Evolutionary conservation across 768 basidiomycete genomes (phyloP).

Genomic region (Sporobolomyces roseus): DNA sequence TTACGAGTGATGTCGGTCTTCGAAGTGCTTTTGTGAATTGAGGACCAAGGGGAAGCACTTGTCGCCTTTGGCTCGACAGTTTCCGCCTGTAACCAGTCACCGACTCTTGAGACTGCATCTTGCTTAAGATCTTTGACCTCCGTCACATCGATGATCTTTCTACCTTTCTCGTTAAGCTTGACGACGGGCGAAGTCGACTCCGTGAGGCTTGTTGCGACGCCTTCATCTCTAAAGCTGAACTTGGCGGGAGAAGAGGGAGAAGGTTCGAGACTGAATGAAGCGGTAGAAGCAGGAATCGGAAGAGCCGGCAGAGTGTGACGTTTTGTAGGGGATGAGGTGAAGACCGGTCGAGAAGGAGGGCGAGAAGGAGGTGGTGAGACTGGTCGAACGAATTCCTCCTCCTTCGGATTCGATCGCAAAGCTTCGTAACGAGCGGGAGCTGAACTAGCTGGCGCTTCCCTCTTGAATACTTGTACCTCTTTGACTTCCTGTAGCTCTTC

Average conservation of each 20-base stretch:
- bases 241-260: background rate
- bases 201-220: background rate
- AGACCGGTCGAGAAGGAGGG: background rate
- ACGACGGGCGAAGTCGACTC: too few species aligned
- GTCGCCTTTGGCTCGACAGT: too few species aligned
- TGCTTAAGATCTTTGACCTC: slow-evolving; percentile 31
- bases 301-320: background rate
- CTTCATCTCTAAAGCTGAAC: background rate
- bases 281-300: background rate
- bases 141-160: slow-evolving; percentile 31
- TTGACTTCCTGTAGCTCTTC: too few species aligned
- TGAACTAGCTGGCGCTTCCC: too few species aligned
- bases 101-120: slow-evolving; percentile 20
- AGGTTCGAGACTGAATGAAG: background rate
- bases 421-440: background rate
- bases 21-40: background rate
- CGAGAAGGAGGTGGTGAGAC: background rate
- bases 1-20: background rate
- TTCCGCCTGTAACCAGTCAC: slow-evolving; percentile 15
- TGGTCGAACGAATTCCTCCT: background rate
- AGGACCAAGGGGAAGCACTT: background rate
- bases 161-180: slow-evolving; percentile 12
- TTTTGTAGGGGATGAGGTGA: background rate
- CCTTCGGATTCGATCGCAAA: background rate
- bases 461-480: too few species aligned